Base-by-base conservation (phyloP, 2,329 filamentous ascomycete genomes). In the Penicillium hesseltinei region DNA sequence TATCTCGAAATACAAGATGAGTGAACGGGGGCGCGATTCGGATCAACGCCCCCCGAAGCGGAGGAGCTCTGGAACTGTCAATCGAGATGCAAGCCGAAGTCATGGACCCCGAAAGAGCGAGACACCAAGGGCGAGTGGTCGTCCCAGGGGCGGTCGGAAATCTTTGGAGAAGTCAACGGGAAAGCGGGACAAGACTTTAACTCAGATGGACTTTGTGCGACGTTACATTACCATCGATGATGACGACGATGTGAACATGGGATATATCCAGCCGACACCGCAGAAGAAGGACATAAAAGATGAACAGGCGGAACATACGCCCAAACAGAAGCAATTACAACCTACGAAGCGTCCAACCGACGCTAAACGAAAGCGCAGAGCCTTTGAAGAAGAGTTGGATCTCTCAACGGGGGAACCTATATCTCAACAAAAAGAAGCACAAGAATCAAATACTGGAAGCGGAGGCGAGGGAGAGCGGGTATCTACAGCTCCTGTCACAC, bases 181-280 rank as follows among this genome's bases (percentile, higher is more conserved):
- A 19, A 64, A 69, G 46, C 61, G 64, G 19, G 66, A 75, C 51
- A 75, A 76, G 44, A 77, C 74, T 0, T 66, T 77, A n/a, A 77
- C 75, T 3, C 75, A 77, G 60, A 76, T 77, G 74, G 69, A 75
- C 52, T 77, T 73, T 61, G 74, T 77, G 35, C 68, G 68, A 35
- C 71, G 71, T 5, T 72, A 69, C 44, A 61, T 74, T 56, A 67
- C 68, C 23, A 67, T 73, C 39, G 66, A 71, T 4, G 70, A 74
- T 25, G 73, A 68, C n/a, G 47, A 62, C 35, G 62, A 73, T 35
- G 57, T 63, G 51, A 68, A 71, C 25, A 56, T 74, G 60, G 66
- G 69, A 38, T 75, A 74, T 46, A 69, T 69, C 17, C 66, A 68
- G 54, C 56, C 65, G 11, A 65, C 61, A 29, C 59, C 66, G 2